Evolutionary conservation across 192 early-diverging fungal genomes (phyloP), one percentile per base, ranked within the genome.

Genomic region (Gaertneriomyces sp.): DNA sequence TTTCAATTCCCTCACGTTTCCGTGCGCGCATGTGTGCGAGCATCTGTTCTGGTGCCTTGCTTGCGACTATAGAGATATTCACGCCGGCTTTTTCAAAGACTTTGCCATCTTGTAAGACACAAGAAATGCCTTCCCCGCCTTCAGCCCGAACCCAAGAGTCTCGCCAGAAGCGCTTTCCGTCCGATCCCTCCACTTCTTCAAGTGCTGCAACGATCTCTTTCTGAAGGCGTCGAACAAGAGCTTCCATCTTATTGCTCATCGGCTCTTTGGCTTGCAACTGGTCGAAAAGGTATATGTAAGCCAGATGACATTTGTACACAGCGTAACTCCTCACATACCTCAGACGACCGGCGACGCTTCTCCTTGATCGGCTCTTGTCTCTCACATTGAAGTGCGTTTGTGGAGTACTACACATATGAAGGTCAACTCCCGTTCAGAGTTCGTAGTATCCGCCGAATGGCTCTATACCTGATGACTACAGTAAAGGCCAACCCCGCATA

Each of bases 1-100:
- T 64, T 11, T 61, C 72, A 68, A 91, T 88, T 76, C 52, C 81
- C 83, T 44, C 81, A 76, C 38, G 58, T 63, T 71, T 88, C 40
- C 91, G 84, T n/a, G 91, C 88, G 52, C 90, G 83, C 96, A 99
- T 99, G 56, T 96, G 93, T n/a, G 90, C 85, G 54, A 95, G 79
- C 67, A 92, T 88, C 41, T 88, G 88, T 53, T 92, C 85, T 8
- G 79, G 80, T 8, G 76, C 77, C 17, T 72, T 71, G 8, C 73
- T 63, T 19, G 61, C 62, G 9, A 99, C 90, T 49, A 94, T 79
- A 10, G 92, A 94, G 71, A 95, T 85, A 62, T 89, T 89, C 33
- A 99, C 96, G n/a, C 94, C 96, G 9, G 94, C 96, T 85, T 99
- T 96, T 70, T 96, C 93, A 77, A 93, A 93, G 17, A 92, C 92